Conservation (phyloP, 371 early-diverging fungal genomes). For the Apophysomyces elegans region DNA sequence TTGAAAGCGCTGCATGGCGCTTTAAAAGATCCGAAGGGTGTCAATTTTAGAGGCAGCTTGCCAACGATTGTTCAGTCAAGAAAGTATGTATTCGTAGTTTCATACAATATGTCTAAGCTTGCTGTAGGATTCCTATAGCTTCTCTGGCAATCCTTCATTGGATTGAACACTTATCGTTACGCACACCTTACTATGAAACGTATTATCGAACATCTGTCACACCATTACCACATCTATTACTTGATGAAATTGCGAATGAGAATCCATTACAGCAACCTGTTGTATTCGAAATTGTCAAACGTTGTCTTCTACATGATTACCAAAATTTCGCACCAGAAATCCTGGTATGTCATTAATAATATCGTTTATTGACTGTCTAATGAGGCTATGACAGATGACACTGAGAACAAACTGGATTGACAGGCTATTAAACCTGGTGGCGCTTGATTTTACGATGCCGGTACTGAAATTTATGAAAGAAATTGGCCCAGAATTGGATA, state of each 20-base stretch:
- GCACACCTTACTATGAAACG: conserved; percentile 67
- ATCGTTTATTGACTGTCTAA: conserved; percentile 12
- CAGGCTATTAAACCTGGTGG: conserved; percentile 66
- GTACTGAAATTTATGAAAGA: conserved; percentile 58
- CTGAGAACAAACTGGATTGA: conserved; percentile 68
- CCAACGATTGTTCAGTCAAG: conserved; percentile 35
- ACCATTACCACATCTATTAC: conserved; percentile 59
- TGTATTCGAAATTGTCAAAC: conserved; percentile 62
- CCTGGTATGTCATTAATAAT: conserved; percentile 36
- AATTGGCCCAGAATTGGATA: conserved; percentile 54
- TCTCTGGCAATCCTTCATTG: conserved; percentile 65
- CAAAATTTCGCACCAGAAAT: conserved; percentile 60
- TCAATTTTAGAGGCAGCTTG: conserved; percentile 30
- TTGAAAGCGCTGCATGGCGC: conserved; percentile 25
- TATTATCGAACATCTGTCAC: conserved; percentile 68
- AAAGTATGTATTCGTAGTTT: conserved; percentile 14
- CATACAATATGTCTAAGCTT: not conserved
- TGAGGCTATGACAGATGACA: conserved; percentile 39
- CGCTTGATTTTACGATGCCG: conserved; percentile 62
- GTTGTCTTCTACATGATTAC: conserved; percentile 34
- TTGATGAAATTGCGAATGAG: conserved; percentile 71
- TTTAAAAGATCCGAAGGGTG: conserved; percentile 29
- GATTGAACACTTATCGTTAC: conserved; percentile 63
- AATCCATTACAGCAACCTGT: conserved; percentile 68
- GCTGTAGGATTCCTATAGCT: conserved; percentile 51